Conservation (phyloP, 176 grass and related monocot species). For the Oryza coarctata region DNA sequence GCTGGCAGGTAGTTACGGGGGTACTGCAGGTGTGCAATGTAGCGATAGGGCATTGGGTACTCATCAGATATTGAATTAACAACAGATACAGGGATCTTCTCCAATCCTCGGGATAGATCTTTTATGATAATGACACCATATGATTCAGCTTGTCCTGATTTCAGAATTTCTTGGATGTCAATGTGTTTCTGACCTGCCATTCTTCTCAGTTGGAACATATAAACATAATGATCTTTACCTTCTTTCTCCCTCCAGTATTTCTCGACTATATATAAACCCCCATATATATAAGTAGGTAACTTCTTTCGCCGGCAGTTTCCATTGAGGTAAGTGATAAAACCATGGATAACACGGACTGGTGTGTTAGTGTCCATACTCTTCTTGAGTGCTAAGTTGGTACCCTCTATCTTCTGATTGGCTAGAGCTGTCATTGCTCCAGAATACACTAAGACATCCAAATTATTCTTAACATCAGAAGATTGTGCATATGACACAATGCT, state of each 20-base stretch:
- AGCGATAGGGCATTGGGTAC: constrained; percentile 48
- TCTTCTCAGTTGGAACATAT: constrained; percentile 67
- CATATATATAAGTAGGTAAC: constrained; percentile 57
- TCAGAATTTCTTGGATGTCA: constrained; percentile 55
- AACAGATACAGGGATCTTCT: constrained; percentile 72
- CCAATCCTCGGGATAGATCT: constrained; percentile 72
- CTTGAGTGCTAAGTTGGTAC: constrained; percentile 63
- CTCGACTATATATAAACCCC: constrained; percentile 76
- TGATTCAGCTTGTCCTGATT: constrained; percentile 41
- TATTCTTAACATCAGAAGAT: constrained; percentile 45
- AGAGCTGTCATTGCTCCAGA: constrained; percentile 42
- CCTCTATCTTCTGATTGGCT: constrained; percentile 50
- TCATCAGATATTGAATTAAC: constrained; percentile 65
- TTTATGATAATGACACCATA: constrained; percentile 45
- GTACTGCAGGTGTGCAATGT: constrained; percentile 53
- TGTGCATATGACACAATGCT: constrained; percentile 62
- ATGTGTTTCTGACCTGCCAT: constrained; percentile 61
- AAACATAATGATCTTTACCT: constrained; percentile 40
- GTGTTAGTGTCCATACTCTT: constrained; percentile 81
- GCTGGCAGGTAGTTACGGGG: constrained; percentile 33
- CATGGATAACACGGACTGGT: constrained; percentile 75
- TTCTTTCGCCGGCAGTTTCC: constrained; percentile 46
- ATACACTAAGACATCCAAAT: constrained; percentile 70
- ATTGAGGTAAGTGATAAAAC: constrained; percentile 30
- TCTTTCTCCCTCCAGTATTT: constrained; percentile 71